phyloP scores from a whole-genome alignment of 2,329 filamentous ascomycete genomes.

The Pseudogymnoascus sp. region DNA sequence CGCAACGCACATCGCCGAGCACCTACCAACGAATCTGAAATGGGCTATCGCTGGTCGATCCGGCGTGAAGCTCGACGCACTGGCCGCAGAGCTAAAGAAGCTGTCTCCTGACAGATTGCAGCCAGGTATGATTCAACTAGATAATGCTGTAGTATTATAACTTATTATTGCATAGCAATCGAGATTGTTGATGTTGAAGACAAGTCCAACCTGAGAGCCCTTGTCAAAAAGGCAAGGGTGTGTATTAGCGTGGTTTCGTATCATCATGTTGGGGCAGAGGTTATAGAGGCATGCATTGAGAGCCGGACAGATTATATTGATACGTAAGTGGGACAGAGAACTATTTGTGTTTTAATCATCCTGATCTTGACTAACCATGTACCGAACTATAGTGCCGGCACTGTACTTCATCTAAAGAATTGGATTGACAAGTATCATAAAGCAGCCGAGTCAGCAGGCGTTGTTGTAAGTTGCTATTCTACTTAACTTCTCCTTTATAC shows the following conservation, averaged over 20 bases:
- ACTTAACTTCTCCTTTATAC: neutral
- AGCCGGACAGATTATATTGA: slow-evolving; percentile 23
- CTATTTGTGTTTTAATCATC: neutral
- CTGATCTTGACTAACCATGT: neutral
- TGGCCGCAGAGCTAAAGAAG: slow-evolving; percentile 59
- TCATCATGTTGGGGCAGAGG: slow-evolving; percentile 16
- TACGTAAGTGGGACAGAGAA: slow-evolving; percentile 16
- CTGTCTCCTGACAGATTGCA: slow-evolving; percentile 61
- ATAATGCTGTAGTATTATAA: neutral
- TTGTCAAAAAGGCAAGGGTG: slow-evolving; percentile 49
- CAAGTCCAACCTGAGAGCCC: slow-evolving; percentile 34
- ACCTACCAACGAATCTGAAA: slow-evolving; percentile 67
- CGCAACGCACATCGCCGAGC: slow-evolving; percentile 64
- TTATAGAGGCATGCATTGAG: slow-evolving; percentile 21
- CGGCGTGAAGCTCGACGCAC: slow-evolving; percentile 58
- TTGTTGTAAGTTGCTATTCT: slow-evolving; percentile 16
- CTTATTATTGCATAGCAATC: slow-evolving; percentile 33
- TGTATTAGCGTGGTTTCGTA: slow-evolving; percentile 36
- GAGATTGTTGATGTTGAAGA: slow-evolving; percentile 45
- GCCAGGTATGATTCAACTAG: slow-evolving; percentile 48
- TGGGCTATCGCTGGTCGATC: slow-evolving; percentile 87
- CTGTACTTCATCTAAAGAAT: slow-evolving; percentile 12
- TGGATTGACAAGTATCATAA: slow-evolving; percentile 21
- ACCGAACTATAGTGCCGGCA: slow-evolving; percentile 9
- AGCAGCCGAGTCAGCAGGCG: slow-evolving; percentile 15